These are phyloP conservation scores for Neurospora sp. DNA, from an alignment of 495 filamentous ascomycete genomes.

Conservation along the genomic window DNA sequence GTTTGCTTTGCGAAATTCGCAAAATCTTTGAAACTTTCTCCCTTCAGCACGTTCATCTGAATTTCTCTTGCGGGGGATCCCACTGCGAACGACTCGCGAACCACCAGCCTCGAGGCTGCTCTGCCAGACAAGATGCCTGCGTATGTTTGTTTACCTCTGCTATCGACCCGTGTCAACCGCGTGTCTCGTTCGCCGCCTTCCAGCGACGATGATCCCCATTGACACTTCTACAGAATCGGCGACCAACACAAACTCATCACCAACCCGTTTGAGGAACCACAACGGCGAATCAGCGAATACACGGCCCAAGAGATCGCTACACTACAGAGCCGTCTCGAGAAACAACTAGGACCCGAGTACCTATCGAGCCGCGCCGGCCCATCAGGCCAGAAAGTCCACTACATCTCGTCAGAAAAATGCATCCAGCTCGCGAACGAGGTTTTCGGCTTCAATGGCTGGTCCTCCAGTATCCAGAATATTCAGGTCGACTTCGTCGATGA, in stretches of 20 bases:
- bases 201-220: no score
- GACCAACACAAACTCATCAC: constrained; percentile 56
- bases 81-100: not conserved
- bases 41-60: not conserved
- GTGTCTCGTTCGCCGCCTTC: not conserved
- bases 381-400: constrained; percentile 75
- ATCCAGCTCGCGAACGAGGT: constrained; percentile 96
- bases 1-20: not conserved
- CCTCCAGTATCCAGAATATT: constrained; percentile 75
- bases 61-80: not conserved
- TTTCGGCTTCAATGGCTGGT: constrained; percentile 99
- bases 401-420: constrained; percentile 84
- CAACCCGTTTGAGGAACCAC: constrained; percentile 72
- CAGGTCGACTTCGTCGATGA: constrained; percentile 80
- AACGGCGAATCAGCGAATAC: constrained; percentile 60
- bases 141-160: constrained; percentile 30
- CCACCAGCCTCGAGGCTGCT: not conserved
- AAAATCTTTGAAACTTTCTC: not conserved
- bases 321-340: constrained; percentile 74
- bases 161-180: not conserved
- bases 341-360: constrained; percentile 94
- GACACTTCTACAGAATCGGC: constrained; percentile 48
- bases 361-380: constrained; percentile 76
- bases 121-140: constrained; percentile 26
- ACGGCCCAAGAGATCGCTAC: constrained; percentile 87